These are phyloP conservation scores for Madurella mycetomatis DNA, from an alignment of 2,329 filamentous ascomycete genomes.

Conservation along the genomic window DNA sequence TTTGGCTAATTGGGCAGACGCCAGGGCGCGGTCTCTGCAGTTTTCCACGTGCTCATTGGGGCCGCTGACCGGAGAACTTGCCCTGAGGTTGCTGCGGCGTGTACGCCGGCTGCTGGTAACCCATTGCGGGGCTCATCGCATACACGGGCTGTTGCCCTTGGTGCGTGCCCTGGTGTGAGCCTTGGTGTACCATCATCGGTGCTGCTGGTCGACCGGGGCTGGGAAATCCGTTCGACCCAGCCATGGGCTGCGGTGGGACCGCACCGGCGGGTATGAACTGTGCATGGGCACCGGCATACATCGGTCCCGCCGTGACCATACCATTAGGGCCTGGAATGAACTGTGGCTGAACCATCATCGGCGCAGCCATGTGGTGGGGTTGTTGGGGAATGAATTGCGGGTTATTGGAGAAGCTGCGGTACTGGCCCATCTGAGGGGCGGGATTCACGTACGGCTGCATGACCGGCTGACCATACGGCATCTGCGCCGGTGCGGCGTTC, in stretches of 20 bases:
- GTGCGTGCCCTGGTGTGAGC: constrained; percentile 87
- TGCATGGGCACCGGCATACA: constrained; percentile 66
- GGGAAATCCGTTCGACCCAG: constrained; percentile 74
- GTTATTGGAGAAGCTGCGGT: constrained; percentile 66
- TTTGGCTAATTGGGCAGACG: background rate
- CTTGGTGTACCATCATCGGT: constrained; percentile 91
- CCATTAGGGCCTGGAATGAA: constrained; percentile 71
- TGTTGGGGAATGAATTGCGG: constrained; percentile 70
- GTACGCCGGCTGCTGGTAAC: constrained; percentile 71
- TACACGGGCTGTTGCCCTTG: constrained; percentile 71
- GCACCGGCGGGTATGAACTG: constrained; percentile 60
- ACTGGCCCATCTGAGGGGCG: constrained; percentile 66
- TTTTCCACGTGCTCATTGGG: constrained; percentile 20
- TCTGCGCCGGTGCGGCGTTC: constrained; percentile 63
- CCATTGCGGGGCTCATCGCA: constrained; percentile 70
- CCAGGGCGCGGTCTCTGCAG: background rate
- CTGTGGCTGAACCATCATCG: constrained; percentile 79
- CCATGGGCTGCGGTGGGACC: constrained; percentile 53
- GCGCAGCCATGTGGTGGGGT: constrained; percentile 64
- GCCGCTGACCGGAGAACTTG: constrained; percentile 48
- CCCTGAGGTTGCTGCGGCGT: constrained; percentile 67
- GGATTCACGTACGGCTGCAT: constrained; percentile 67
- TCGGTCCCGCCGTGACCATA: constrained; percentile 63
- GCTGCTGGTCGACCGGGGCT: constrained; percentile 76
- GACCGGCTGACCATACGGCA: constrained; percentile 68